Evolutionary conservation across 2,329 filamentous ascomycete species (phyloP).

Genomic region (Colletotrichum coccodes): DNA sequence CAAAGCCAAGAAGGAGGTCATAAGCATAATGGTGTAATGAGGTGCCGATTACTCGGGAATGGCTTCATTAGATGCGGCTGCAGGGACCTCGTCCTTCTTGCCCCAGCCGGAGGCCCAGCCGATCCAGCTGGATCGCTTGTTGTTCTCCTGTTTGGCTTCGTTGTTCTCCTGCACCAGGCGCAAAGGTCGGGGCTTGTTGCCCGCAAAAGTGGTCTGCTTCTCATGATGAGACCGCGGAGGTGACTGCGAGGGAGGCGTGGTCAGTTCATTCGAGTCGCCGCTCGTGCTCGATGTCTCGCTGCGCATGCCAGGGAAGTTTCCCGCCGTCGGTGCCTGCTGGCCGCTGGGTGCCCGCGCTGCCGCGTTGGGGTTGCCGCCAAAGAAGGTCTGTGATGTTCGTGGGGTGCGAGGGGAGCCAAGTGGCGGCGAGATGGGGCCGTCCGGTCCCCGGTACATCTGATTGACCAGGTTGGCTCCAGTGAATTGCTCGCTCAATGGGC

Average conservation of each 20-base stretch:
- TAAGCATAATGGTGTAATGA: conserved; percentile 31
- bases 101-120: conserved; percentile 63
- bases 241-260: conserved; percentile 61
- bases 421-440: conserved; percentile 70
- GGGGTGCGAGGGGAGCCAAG: conserved; percentile 68
- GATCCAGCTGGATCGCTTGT: conserved; percentile 74
- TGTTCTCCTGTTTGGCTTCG: conserved; percentile 57
- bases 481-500: conserved; percentile 73
- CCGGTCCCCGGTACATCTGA: conserved; percentile 87
- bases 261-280: conserved; percentile 70
- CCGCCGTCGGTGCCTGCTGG: conserved; percentile 58
- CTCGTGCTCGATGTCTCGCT: conserved; percentile 73
- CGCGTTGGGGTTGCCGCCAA: conserved; percentile 65
- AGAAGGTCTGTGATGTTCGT: conserved; percentile 73
- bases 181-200: conserved; percentile 84
- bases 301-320: conserved; percentile 79
- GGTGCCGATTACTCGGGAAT: conserved; percentile 33
- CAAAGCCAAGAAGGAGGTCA: conserved; percentile 23
- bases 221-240: conserved; percentile 62
- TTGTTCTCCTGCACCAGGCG: conserved; percentile 85
- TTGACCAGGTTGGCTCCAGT: conserved; percentile 77
- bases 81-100: conserved; percentile 60
- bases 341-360: conserved; percentile 61
- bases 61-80: conserved; percentile 14
- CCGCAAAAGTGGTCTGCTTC: conserved; percentile 67